Base-by-base conservation (phyloP, 164 flowering plant genomes). In the Chimonanthus praecox region DNA sequence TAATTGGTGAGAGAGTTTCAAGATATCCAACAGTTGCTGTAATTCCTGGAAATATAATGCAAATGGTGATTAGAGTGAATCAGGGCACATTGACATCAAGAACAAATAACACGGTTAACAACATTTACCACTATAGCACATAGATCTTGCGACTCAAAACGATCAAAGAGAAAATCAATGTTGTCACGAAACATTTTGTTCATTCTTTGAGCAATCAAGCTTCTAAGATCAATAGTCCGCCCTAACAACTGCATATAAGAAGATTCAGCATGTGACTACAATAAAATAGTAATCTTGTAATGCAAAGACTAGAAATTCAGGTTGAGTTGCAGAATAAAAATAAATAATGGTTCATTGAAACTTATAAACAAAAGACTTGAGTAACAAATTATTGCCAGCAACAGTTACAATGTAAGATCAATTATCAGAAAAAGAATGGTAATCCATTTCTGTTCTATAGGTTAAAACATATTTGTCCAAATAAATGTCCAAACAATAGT, bases 91-190 rank as follows among this genome's bases (percentile, higher is more conserved):
- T 71, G 13, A 21, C 7, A 2, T 65, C 43, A 71, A 60, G 65
- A 68, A 70, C 15, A 70, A 66, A 50, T 44, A 66, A 65, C 3
- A 60, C 6, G 61, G 20, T 62, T 18, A 15, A 21, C 45, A 69
- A 61, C 58, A 78, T 87, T 84, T 81, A 94, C 99, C 88, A 96
- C 99, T 48, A 90, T 77, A 72, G 97, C 92, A 84, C 99, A 96
- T 65, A 96, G 67, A 82, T 96, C 99, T 75, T 89, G 98, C 60
- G 94, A 94, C 82, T 96, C 99, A 81, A 96, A 96, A 18, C 97
- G 91, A 70, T 96, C 99, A 85, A 96, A 92, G 20, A 94, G 84
- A 82, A 90, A 96, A 80, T 93, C 99, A 72, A 96, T 86, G 72
- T 96, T 96, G 67, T 94, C 97, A 78, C 99, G 87, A 79, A 88